phyloP scores from a whole-genome alignment of 1,139 yeast genomes.

The Diutina mesorugosa region DNA sequence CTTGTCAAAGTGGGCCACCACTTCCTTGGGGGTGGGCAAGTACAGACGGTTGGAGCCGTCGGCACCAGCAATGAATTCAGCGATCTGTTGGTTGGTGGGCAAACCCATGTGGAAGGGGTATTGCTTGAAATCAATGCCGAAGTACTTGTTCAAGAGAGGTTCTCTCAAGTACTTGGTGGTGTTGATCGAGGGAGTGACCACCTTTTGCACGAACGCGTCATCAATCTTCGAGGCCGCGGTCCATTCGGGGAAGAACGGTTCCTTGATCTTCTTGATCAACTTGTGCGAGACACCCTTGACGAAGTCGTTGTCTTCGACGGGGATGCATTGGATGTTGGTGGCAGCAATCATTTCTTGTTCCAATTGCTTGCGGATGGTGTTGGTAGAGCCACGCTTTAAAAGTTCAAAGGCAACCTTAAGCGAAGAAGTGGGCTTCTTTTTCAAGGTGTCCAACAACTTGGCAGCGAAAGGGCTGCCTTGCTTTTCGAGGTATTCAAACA shows the following conservation, averaged over 20 bases:
- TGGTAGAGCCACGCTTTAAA: constrained; percentile 46
- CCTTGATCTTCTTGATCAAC: constrained; percentile 51
- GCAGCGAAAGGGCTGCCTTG: constrained; percentile 61
- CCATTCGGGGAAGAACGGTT: constrained; percentile 41
- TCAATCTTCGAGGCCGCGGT: constrained; percentile 11
- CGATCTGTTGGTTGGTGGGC: constrained; percentile 53
- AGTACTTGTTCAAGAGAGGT: constrained; percentile 31
- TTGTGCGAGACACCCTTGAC: constrained; percentile 68
- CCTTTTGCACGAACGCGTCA: constrained; percentile 11
- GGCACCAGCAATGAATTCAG: constrained; percentile 48
- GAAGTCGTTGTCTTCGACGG: constrained; percentile 48
- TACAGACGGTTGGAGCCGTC: constrained; percentile 51
- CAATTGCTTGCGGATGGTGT: constrained; percentile 54
- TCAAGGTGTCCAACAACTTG: constrained; percentile 41
- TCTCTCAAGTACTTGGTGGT: constrained; percentile 18
- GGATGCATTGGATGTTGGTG: constrained; percentile 51
- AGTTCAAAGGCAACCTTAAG: constrained; percentile 63
- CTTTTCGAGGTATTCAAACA: constrained; percentile 41
- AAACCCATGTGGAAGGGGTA: constrained; percentile 76
- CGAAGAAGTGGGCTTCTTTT: constrained; percentile 62
- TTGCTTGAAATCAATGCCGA: constrained; percentile 39
- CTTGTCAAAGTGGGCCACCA: constrained; percentile 44
- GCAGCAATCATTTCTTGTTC: constrained; percentile 70
- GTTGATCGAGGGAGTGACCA: constrained; percentile 13
- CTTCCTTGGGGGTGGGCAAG: constrained; percentile 57